Base-by-base conservation (phyloP, 768 basidiomycete species). In the Pleurotus salmoneostramineus region DNA sequence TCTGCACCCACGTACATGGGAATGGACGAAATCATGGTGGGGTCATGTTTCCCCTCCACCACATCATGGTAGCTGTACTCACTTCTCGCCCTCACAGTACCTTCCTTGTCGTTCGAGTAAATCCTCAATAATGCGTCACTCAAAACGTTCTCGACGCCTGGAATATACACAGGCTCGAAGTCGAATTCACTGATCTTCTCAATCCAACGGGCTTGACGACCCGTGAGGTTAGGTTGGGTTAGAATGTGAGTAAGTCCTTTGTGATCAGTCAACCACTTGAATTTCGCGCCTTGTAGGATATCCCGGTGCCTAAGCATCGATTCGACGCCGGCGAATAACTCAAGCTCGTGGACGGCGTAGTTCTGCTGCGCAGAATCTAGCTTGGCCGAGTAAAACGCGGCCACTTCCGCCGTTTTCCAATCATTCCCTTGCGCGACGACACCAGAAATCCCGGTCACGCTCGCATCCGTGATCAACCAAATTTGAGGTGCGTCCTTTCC, bases 71-170 rank as follows among this genome's bases (percentile, higher is more conserved):
- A 58, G 0, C 57, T 62, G 35, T 65, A 63, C 35, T 66, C 64
- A 37, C 59, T 62, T 0, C 36, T 6, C 2, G 64, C 50, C 2
- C 62, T 7, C 10, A 64, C 56, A 0, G 58, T 62, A 0, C 65
- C 64, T 1, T 57, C 49, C 6, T 32, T n/a, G 31, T 60, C 52
- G 33, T 61, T 58, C 2, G 62, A 56, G 40, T 64, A 66, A 3
- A 68, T 43, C 0, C 68, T 59, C 0, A 72, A 76, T 4, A 78
- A 58, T 0, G 72, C 66, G 56, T 78, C 72, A 0, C 72, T 67
- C 1, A 68, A 56, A 1, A 62, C 58, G 49, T 64, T 64, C 12
- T 61, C 54, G 5, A 36, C 36, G 3, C 64, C 64, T 3, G 62
- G 64, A 0, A 64, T 45, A 47, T 64, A 64, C 0, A 35, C 33